Evolutionary conservation across 1,139 yeast genomes (phyloP).

Genomic region (Candida glucosophila): DNA sequence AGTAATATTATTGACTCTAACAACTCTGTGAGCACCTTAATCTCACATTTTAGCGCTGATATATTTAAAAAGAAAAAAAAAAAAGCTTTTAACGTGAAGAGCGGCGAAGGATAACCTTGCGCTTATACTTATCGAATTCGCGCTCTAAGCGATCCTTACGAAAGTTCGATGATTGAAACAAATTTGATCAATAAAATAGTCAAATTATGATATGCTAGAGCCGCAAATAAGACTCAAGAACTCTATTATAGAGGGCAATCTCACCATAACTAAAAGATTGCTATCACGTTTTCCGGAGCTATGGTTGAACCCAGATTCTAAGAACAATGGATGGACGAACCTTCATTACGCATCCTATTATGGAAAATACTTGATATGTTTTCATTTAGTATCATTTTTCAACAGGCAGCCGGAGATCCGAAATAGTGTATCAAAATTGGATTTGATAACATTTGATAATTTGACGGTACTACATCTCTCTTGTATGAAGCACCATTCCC

Average conservation of each 20-base stretch:
- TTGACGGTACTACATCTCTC: conserved; percentile 76
- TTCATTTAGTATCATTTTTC: conserved; percentile 36
- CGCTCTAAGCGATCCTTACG: no score
- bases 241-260: conserved; percentile 66
- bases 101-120: no score
- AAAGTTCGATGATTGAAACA: no score
- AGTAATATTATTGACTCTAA: no score
- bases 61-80: no score
- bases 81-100: no score
- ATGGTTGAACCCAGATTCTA: conserved; percentile 60
- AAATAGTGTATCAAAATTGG: conserved; percentile 15
- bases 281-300: conserved; percentile 68
- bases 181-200: no score
- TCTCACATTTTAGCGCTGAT: no score
- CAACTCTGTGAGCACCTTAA: no score
- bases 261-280: conserved; percentile 64
- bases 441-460: conserved; percentile 50
- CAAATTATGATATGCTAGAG: no score
- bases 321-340: conserved; percentile 78
- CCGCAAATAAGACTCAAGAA: conserved; percentile 64
- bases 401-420: conserved; percentile 14
- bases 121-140: no score
- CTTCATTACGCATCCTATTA: conserved; percentile 79
- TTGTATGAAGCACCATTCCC: conserved; percentile 56
- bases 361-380: conserved; percentile 76